A percentile compares a stretch with the other conserved stretches of the same genome.
Evolutionary conservation across 2,329 filamentous ascomycete genomes (phyloP).

Genomic region (Incumbomyces delicatus): DNA sequence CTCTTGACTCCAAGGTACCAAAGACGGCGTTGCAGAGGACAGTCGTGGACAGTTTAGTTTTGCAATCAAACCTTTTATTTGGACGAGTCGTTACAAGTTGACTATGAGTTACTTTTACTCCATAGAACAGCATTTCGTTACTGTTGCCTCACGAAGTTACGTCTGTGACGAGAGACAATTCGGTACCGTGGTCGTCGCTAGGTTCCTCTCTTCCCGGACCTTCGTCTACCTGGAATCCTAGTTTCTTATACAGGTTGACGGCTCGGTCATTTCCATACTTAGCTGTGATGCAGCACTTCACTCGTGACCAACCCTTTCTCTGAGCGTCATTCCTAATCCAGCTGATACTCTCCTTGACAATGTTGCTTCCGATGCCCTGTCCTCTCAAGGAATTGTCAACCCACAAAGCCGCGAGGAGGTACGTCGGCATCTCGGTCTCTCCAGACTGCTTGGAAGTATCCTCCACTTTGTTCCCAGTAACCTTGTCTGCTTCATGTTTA

Average conservation of each 20-base stretch:
- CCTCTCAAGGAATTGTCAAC: conserved; percentile 7
- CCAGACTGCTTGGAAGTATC: conserved; percentile 4
- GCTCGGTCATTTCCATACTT: conserved; percentile 14
- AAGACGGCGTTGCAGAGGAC: too few species aligned
- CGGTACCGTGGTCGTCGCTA: neutral
- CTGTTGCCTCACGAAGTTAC: conserved; percentile 13
- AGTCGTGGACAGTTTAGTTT: too few species aligned
- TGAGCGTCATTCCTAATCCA: conserved; percentile 3
- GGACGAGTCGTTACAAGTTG: too few species aligned
- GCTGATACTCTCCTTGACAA: conserved; percentile 13
- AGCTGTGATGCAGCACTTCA: neutral
- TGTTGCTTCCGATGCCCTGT: conserved; percentile 11
- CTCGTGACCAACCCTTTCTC: conserved; percentile 3
- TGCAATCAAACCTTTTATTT: too few species aligned
- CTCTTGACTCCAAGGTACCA: too few species aligned
- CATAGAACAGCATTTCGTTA: conserved; percentile 21
- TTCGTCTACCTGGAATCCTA: conserved; percentile 10
- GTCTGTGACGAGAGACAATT: neutral
- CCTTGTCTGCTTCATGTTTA: neutral
- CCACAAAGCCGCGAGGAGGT: neutral
- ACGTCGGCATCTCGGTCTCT: conserved; percentile 1
- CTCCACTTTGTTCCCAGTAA: neutral
- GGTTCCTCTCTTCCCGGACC: too few species aligned
- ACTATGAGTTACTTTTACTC: too few species aligned
- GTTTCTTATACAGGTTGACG: conserved; percentile 12